Percentiles rank a stretch among this genome's conserved stretches.
phyloP scores from a whole-genome alignment of 768 basidiomycete species.

The Calocera cornea region DNA sequence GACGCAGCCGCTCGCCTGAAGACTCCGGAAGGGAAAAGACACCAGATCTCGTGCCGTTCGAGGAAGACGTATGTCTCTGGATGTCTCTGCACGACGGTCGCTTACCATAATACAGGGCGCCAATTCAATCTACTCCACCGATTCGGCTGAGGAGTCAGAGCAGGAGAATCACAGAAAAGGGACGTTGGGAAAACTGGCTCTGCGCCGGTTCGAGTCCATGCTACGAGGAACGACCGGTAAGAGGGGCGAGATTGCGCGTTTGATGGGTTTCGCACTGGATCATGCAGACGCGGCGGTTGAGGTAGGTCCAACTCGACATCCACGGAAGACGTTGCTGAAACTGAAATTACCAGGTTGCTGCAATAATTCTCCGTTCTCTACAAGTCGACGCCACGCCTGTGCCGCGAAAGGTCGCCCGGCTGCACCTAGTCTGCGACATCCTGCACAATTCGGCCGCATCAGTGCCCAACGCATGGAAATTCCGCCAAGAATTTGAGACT shows the following conservation, averaged over 20 bases:
- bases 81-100: neutral
- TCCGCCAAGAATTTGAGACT: conserved; percentile 84
- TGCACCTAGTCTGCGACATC: conserved; percentile 94
- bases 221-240: conserved; percentile 73
- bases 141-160: conserved; percentile 90
- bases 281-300: conserved; percentile 93
- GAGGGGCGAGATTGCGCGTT: conserved; percentile 80
- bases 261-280: conserved; percentile 94
- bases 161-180: conserved; percentile 66
- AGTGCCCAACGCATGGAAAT: conserved; percentile 94
- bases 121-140: conserved; percentile 78
- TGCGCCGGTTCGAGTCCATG: conserved; percentile 80
- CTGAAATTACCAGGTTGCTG: conserved; percentile 48
- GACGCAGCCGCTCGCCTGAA: conserved; percentile 2
- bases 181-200: conserved; percentile 61
- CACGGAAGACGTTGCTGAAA: neutral
- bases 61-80: conserved; percentile 49
- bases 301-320: conserved; percentile 30
- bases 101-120: conserved; percentile 46
- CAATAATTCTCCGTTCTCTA: conserved; percentile 79
- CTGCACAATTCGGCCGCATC: conserved; percentile 91
- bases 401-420: conserved; percentile 90
- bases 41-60: conserved; percentile 46
- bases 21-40: conserved; percentile 32
- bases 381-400: conserved; percentile 86